Conservation (phyloP, 768 basidiomycete genomes). For the Mrakia frigida region DNA sequence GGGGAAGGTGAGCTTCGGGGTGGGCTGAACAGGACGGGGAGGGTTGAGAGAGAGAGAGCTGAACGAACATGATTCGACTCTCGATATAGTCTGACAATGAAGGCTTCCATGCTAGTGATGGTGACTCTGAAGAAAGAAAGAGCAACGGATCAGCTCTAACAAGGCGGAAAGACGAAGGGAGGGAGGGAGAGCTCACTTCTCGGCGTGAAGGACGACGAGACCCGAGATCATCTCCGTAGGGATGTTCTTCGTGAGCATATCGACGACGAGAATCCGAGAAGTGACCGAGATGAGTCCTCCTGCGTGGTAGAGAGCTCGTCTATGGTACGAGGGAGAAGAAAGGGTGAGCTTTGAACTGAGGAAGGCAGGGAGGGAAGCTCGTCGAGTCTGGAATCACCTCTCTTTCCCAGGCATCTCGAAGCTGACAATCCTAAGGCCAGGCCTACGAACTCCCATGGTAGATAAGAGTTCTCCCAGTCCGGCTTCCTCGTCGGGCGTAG, state of each 20-base stretch:
- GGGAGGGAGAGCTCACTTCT: constrained; percentile 55
- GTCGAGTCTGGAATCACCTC: constrained; percentile 53
- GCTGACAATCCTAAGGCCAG: constrained; percentile 72
- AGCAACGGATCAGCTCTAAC: not conserved
- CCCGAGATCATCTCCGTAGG: constrained; percentile 83
- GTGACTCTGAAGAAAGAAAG: constrained; percentile 58
- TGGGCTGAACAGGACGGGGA: not conserved
- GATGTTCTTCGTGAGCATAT: constrained; percentile 78
- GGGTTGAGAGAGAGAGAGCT: not conserved
- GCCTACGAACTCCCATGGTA: constrained; percentile 81
- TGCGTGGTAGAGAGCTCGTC: constrained; percentile 59
- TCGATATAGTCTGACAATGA: constrained; percentile 84
- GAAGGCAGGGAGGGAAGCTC: constrained; percentile 10
- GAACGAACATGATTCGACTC: constrained; percentile 64
- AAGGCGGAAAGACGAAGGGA: not conserved
- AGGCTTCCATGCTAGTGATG: constrained; percentile 77
- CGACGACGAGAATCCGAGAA: constrained; percentile 87
- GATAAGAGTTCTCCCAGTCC: constrained; percentile 89
- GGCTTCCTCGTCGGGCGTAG: constrained; percentile 71
- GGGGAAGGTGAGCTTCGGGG: not conserved
- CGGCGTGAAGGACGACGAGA: constrained; percentile 82
- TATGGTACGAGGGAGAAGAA: not conserved
- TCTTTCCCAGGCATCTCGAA: constrained; percentile 77
- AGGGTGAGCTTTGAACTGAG: constrained; percentile 9
- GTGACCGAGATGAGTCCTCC: constrained; percentile 90